These are phyloP conservation scores for Parachlorella kessleri DNA, from an alignment of 139 green algal species.

Conservation along the genomic window DNA sequence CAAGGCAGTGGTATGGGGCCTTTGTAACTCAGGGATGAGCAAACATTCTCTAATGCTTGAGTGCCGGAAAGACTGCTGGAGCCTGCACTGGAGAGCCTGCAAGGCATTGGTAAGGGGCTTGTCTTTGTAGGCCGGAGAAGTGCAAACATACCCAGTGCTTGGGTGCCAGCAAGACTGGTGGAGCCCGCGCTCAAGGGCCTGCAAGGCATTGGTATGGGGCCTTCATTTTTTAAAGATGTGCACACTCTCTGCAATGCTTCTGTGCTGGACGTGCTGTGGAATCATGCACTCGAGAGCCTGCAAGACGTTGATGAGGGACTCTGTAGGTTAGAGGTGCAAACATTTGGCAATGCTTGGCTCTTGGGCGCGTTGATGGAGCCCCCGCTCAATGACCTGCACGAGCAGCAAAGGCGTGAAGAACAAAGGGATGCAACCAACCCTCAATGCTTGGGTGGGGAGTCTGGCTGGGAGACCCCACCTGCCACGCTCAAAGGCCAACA, in stretches of 20 bases:
- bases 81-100: background rate
- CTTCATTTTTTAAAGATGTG: slow-evolving; percentile 43
- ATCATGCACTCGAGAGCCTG: background rate
- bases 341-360: no score
- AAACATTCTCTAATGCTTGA: slow-evolving; percentile 50
- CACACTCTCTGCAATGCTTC: slow-evolving; percentile 47
- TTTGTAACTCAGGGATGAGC: slow-evolving; percentile 43
- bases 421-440: no score
- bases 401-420: no score
- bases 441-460: no score
- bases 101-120: background rate
- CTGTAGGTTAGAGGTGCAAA: background rate
- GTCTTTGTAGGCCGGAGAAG: background rate
- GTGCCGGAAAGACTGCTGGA: no score
- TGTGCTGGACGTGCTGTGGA: no score
- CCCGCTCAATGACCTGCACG: slow-evolving; percentile 24
- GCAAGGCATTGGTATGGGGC: slow-evolving; percentile 54
- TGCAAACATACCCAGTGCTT: no score
- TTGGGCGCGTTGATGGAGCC: background rate
- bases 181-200: slow-evolving; percentile 18
- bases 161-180: slow-evolving; percentile 5
- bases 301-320: background rate
- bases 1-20: slow-evolving; percentile 54
- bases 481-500: no score
- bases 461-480: no score